Conservation (phyloP, 2,329 filamentous ascomycete species). For the Trichoderma koningiopsis region DNA sequence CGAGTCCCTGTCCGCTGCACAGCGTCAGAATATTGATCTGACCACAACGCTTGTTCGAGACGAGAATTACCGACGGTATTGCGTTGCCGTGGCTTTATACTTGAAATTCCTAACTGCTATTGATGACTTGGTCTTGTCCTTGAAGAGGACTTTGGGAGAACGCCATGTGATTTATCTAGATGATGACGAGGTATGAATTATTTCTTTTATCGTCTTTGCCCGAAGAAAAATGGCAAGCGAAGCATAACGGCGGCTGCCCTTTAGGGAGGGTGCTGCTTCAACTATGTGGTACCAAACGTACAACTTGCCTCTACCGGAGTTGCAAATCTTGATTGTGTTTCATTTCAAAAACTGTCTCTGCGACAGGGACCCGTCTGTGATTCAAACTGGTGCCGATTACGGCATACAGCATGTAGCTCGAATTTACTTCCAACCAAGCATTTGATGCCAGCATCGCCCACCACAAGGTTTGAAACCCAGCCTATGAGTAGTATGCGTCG, state of each 20-base stretch:
- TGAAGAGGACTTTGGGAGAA: slow-evolving; percentile 50
- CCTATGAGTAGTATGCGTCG: neutral
- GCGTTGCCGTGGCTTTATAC: slow-evolving; percentile 49
- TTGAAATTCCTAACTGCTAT: slow-evolving; percentile 46
- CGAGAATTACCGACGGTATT: slow-evolving; percentile 49
- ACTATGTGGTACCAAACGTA: neutral
- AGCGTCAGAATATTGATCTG: slow-evolving; percentile 34
- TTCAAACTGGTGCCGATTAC: neutral
- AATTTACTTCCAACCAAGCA: neutral
- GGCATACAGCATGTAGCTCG: neutral
- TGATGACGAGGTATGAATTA: slow-evolving; percentile 27
- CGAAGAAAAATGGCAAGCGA: neutral
- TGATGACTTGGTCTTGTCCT: slow-evolving; percentile 48
- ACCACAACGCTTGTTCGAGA: slow-evolving; percentile 41
- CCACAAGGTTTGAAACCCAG: neutral
- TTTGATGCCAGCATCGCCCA: neutral
- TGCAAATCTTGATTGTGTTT: neutral
- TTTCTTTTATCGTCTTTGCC: neutral
- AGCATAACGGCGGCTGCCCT: neutral
- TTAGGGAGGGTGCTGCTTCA: neutral
- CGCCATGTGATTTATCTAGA: slow-evolving; percentile 39
- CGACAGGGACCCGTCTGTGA: neutral
- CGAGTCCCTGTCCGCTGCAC: slow-evolving; percentile 31
- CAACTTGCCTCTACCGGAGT: neutral
- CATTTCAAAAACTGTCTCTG: neutral